These are phyloP conservation scores for Rhexocercosporidium sp. DNA, from an alignment of 2,329 filamentous ascomycete genomes.

Conservation along the genomic window DNA sequence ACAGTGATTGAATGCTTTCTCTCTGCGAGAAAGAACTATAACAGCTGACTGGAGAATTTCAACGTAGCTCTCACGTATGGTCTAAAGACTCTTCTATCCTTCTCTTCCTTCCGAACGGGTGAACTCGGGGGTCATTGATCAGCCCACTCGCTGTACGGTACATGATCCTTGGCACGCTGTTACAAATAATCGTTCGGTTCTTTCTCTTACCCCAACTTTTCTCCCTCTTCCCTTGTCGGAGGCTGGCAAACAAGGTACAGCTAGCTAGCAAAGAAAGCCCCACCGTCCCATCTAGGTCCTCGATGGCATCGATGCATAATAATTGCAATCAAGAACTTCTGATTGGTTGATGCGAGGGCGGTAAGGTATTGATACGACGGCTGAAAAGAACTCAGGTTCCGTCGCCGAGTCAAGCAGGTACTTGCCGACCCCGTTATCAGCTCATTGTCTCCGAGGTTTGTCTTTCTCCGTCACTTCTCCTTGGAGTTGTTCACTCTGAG, in stretches of 20 bases:
- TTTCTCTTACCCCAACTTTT: no score
- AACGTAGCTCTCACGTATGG: no score
- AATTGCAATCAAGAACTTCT: background rate
- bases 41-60: no score
- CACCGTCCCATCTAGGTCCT: background rate
- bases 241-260: no score
- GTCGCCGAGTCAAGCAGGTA: background rate
- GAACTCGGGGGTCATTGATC: conserved; percentile 5
- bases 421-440: background rate
- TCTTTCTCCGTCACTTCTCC: conserved; percentile 18
- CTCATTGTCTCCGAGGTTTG: background rate
- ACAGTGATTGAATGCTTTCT: no score
- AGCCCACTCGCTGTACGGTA: background rate
- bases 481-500: conserved; percentile 6
- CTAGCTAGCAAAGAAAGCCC: no score
- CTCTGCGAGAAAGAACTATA: no score
- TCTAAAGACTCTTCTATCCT: background rate
- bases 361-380: no score
- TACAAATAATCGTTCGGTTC: background rate
- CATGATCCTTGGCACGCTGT: background rate
- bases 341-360: no score
- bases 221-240: no score
- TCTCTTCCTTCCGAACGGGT: background rate
- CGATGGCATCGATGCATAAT: background rate
- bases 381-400: background rate